Evolutionary conservation across 2,329 filamentous ascomycete genomes (phyloP), one percentile per base, ranked within the genome.

Genomic region (Ceratocystis colombiana): DNA sequence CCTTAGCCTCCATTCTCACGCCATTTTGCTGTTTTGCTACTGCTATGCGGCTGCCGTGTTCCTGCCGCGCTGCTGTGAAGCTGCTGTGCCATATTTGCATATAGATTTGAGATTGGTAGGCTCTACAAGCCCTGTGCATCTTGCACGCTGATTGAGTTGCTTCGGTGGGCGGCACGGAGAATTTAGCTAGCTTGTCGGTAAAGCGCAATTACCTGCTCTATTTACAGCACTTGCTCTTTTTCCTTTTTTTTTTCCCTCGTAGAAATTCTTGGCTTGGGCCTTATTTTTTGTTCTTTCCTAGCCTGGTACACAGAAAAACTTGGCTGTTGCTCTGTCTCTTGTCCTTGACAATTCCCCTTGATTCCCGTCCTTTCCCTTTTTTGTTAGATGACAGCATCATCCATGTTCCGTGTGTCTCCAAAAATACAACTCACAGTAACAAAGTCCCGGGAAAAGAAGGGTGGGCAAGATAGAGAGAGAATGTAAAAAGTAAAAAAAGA

Each of bases 331-430:
- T 30, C 46, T 50, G n/a, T 50, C 10, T 25, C 22, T 57, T 30
- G 50, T 57, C 15, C 25, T 30, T 22, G 25, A 22, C 50, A 20
- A 57, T 57, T 30, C 22, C 28, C 22, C 53, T 30, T 28, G 53
- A 30, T 30, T 57, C 28, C 55, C 55, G 28, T 25, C 6, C 55
- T n/a, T 37, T 37, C 55, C 55, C 55, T n/a, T 41, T 37, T 41
- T n/a, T 17, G 20, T 53, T 37, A 30, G n/a, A 37, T 59, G 17
- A 25, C 30, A 37, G 55, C 55, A 33, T 59, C 28, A 59, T 59
- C 55, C 55, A 59, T 59, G 55, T 59, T 59, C 55, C 55, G 55
- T 7, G 28, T 59, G 55, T 59, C 55, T 59, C 55, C 55, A 59
- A 59, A 59, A 59, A 59, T 59, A 59, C 17, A 12, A 5, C 37